phyloP scores from a whole-genome alignment of 2,329 filamentous ascomycete genomes.

The Fusarium sp. region DNA sequence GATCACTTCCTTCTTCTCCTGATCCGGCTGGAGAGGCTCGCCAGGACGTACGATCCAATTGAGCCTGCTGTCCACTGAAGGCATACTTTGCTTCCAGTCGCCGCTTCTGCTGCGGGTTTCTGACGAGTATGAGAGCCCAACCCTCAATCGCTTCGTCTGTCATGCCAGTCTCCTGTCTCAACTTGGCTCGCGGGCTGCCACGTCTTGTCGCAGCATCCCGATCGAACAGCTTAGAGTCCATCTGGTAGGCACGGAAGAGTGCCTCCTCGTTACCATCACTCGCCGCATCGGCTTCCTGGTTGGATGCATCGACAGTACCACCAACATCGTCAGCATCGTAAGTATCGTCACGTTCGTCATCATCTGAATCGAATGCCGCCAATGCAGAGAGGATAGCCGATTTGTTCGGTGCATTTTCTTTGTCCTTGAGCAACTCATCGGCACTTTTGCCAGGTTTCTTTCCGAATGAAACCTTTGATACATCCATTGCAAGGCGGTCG shows the following conservation, averaged over 20 bases:
- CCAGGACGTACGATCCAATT: slow-evolving; percentile 76
- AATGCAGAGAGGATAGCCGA: slow-evolving; percentile 90
- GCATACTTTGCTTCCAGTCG: slow-evolving; percentile 78
- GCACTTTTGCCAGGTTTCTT: slow-evolving; percentile 74
- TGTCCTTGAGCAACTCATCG: slow-evolving; percentile 77
- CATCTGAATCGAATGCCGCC: slow-evolving; percentile 89
- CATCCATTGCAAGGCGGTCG: slow-evolving; percentile 74
- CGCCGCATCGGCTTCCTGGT: slow-evolving; percentile 63
- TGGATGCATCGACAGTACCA: slow-evolving; percentile 81
- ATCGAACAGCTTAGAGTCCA: slow-evolving; percentile 73
- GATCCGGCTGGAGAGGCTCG: slow-evolving; percentile 63
- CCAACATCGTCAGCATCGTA: slow-evolving; percentile 95
- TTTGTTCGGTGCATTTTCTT: slow-evolving; percentile 75
- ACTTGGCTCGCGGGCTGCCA: slow-evolving; percentile 67
- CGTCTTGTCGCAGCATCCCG: slow-evolving; percentile 78
- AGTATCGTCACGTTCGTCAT: slow-evolving; percentile 96
- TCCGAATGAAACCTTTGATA: slow-evolving; percentile 81
- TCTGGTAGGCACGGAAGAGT: slow-evolving; percentile 79
- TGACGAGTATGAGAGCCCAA: slow-evolving; percentile 87
- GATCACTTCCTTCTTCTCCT: slow-evolving; percentile 68
- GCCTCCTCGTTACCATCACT: slow-evolving; percentile 73
- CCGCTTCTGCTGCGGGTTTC: slow-evolving; percentile 76
- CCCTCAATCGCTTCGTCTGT: slow-evolving; percentile 95
- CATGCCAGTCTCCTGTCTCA: slow-evolving; percentile 85
- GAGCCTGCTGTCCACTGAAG: slow-evolving; percentile 74